A percentile compares a stretch with the other conserved stretches of the same genome.
phyloP scores from a whole-genome alignment of 176 grass and related monocot genomes.

The Themeda triandra region DNA sequence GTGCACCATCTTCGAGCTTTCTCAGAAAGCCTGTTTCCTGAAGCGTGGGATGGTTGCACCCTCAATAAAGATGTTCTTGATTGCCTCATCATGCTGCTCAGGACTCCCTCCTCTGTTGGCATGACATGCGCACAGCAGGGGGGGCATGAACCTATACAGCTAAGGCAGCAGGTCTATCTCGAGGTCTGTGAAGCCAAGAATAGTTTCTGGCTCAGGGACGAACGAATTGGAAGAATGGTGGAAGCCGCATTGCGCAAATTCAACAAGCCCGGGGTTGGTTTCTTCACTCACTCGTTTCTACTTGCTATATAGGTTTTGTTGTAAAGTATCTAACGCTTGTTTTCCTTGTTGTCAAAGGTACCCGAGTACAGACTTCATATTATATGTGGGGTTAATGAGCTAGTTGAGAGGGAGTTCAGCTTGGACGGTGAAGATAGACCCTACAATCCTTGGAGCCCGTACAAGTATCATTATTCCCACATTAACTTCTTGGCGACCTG shows the following conservation, averaged over 20 bases:
- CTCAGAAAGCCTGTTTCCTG: too few species aligned
- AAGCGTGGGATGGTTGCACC: too few species aligned
- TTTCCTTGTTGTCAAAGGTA: background rate
- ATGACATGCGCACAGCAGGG: background rate
- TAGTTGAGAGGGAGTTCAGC: background rate
- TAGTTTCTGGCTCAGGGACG: background rate
- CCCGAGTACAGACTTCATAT: too few species aligned
- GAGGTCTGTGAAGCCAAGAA: background rate
- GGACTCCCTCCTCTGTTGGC: background rate
- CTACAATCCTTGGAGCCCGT: background rate
- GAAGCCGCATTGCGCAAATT: background rate
- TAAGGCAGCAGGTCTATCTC: background rate
- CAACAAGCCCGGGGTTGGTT: background rate
- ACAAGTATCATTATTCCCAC: background rate
- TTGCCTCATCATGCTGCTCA: background rate
- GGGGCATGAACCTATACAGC: background rate
- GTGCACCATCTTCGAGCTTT: too few species aligned
- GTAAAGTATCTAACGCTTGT: background rate
- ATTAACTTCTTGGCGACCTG: slow-evolving; percentile 9
- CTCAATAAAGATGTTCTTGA: too few species aligned
- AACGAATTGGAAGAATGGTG: background rate
- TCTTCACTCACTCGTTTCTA: background rate
- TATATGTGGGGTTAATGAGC: slow-evolving; percentile 7
- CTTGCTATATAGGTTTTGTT: background rate
- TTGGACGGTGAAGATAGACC: background rate